Percentiles rank a stretch among this genome's conserved stretches.
Conservation (phyloP, 2,329 filamentous ascomycete genomes). For the Claviceps sorghi region DNA sequence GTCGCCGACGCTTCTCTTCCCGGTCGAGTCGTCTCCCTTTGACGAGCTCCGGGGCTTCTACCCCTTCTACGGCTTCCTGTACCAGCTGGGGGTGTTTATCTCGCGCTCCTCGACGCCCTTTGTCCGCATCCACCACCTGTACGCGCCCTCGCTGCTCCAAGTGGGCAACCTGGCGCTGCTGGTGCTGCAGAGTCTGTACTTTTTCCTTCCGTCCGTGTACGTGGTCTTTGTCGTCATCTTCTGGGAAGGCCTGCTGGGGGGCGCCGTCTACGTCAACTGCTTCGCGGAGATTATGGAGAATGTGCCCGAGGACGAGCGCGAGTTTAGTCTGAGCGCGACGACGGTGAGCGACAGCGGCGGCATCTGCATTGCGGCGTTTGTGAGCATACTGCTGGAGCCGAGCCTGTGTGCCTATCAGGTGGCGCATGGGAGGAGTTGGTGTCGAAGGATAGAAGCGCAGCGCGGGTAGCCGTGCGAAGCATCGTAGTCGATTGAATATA, state of each 20-base stretch:
- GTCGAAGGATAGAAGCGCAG: constrained; percentile 37
- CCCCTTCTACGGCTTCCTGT: constrained; percentile 85
- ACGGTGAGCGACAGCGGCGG: constrained; percentile 86
- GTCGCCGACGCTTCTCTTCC: constrained; percentile 77
- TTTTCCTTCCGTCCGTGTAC: constrained; percentile 75
- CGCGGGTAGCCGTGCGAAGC: constrained; percentile 1
- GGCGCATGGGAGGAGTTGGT: constrained; percentile 61
- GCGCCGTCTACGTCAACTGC: constrained; percentile 87
- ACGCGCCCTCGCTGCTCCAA: constrained; percentile 71
- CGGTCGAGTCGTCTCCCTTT: constrained; percentile 63
- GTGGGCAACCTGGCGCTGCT: constrained; percentile 62
- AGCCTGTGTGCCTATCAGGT: constrained; percentile 77
- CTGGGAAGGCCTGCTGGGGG: constrained; percentile 87
- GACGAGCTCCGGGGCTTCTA: constrained; percentile 75
- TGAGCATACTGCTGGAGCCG: constrained; percentile 72
- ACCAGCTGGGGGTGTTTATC: constrained; percentile 89
- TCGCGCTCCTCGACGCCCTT: constrained; percentile 86
- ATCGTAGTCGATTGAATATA: no score
- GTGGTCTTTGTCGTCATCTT: constrained; percentile 75
- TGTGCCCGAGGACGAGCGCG: constrained; percentile 60
- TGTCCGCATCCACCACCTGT: constrained; percentile 64
- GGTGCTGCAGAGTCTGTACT: constrained; percentile 59
- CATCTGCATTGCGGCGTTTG: constrained; percentile 74
- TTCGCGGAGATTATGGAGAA: constrained; percentile 88
- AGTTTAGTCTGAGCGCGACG: constrained; percentile 82